Conservation (phyloP, 768 basidiomycete genomes). For the Hericium coralloides region DNA sequence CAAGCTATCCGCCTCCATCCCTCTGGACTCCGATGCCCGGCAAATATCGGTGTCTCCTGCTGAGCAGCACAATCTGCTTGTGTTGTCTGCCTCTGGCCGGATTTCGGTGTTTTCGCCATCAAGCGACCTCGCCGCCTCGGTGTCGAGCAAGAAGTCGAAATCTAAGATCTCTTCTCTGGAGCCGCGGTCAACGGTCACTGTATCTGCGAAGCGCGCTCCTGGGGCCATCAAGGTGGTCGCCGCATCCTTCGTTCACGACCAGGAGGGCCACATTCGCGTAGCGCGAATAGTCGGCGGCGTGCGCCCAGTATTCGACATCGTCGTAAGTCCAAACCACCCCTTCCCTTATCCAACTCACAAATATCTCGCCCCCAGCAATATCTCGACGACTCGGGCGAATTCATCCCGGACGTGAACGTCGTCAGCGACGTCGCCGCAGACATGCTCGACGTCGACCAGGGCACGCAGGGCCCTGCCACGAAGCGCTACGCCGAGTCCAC, state of each 20-base stretch:
- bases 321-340: conserved; percentile 35
- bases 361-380: conserved; percentile 34
- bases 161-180: conserved; percentile 41
- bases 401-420: conserved; percentile 41
- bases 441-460: conserved; percentile 15
- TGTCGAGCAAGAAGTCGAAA: conserved; percentile 31
- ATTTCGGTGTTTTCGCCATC: conserved; percentile 50
- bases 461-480: conserved; percentile 34
- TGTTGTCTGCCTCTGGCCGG: conserved; percentile 51
- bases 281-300: conserved; percentile 48
- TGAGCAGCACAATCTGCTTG: conserved; percentile 34
- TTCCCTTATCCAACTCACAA: not conserved
- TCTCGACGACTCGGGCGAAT: conserved; percentile 43
- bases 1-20: conserved; percentile 47
- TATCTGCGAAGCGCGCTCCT: conserved; percentile 30
- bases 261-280: conserved; percentile 38
- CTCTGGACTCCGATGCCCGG: conserved; percentile 57
- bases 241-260: conserved; percentile 34
- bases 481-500: conserved; percentile 64
- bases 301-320: conserved; percentile 47
- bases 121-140: conserved; percentile 30
- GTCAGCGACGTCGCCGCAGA: conserved; percentile 26
- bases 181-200: conserved; percentile 40
- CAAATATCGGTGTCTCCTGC: conserved; percentile 24
- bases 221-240: conserved; percentile 33